Conservation (phyloP, 768 basidiomycete species). For the Russula olivacea region DNA sequence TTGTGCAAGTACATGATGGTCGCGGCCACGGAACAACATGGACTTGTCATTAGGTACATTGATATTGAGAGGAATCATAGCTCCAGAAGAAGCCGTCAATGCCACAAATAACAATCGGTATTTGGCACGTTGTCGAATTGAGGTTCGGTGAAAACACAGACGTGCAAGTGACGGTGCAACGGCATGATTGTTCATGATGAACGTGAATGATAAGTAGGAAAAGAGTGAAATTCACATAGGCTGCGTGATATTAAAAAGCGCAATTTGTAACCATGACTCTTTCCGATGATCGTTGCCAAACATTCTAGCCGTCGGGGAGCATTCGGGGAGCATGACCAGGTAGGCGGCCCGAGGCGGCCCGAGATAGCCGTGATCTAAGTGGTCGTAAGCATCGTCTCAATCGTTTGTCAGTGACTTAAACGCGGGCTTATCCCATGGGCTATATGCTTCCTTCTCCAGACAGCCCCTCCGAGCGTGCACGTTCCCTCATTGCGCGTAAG, state of each 20-base stretch:
- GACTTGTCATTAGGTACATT: neutral
- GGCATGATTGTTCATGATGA: neutral
- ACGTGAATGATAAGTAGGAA: neutral
- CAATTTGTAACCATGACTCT: too few relatives aligned
- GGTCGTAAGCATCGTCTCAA: neutral
- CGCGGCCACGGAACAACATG: neutral
- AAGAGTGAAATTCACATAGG: neutral
- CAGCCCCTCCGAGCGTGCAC: constrained; percentile 49
- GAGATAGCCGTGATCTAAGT: neutral
- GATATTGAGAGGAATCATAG: neutral
- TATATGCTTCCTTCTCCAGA: constrained; percentile 22
- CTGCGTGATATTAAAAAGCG: too few relatives aligned
- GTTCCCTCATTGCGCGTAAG: constrained; percentile 60
- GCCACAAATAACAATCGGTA: too few relatives aligned
- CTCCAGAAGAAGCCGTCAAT: neutral
- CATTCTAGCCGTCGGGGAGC: too few relatives aligned
- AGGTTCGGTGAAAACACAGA: too few relatives aligned
- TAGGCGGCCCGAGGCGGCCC: neutral
- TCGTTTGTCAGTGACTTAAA: neutral
- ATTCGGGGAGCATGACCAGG: too few relatives aligned
- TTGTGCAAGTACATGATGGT: neutral
- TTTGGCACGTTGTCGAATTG: too few relatives aligned
- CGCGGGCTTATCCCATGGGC: constrained; percentile 11
- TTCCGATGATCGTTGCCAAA: too few relatives aligned
- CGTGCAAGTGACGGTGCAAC: too few relatives aligned